A percentile compares a stretch with the other conserved stretches of the same genome.
These are phyloP conservation scores for Arachnomyces sp. DNA, from an alignment of 2,329 filamentous ascomycete species.

Conservation along the genomic window DNA sequence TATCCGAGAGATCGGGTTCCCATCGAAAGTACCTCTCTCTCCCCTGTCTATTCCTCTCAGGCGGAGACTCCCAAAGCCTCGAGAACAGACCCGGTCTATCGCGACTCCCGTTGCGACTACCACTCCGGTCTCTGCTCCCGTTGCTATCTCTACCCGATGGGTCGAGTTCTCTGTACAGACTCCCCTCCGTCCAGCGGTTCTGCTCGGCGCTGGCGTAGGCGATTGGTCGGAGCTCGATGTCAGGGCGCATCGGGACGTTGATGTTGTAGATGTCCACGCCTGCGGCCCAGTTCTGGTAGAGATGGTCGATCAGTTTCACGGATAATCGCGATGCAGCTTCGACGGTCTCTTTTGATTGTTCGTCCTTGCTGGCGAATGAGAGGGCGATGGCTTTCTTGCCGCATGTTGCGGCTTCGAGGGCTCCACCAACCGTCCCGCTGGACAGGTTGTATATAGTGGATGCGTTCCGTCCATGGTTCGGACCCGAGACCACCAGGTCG, in stretches of 20 bases:
- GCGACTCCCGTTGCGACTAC: not conserved
- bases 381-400: slow-evolving; percentile 63
- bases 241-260: slow-evolving; percentile 73
- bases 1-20: slow-evolving; percentile 74
- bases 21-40: slow-evolving; percentile 76
- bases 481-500: slow-evolving; percentile 66
- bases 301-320: slow-evolving; percentile 64
- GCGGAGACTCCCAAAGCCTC: slow-evolving; percentile 16
- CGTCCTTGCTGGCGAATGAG: slow-evolving; percentile 72
- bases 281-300: slow-evolving; percentile 61
- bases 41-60: slow-evolving; percentile 43
- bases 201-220: slow-evolving; percentile 72
- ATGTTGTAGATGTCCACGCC: slow-evolving; percentile 74
- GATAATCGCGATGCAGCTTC: slow-evolving; percentile 61
- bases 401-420: slow-evolving; percentile 65
- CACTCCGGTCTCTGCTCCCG: slow-evolving; percentile 43
- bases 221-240: slow-evolving; percentile 59
- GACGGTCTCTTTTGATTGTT: slow-evolving; percentile 69
- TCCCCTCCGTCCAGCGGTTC: slow-evolving; percentile 72
- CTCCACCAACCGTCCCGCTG: slow-evolving; percentile 67
- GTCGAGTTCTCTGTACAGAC: slow-evolving; percentile 72
- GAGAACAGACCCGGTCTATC: slow-evolving; percentile 15
- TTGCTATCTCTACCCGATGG: slow-evolving; percentile 48
- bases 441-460: slow-evolving; percentile 69
- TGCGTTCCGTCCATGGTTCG: slow-evolving; percentile 71